These are phyloP conservation scores for Selenicereus undatus DNA, from an alignment of 148 eudicot species.

Conservation along the genomic window DNA sequence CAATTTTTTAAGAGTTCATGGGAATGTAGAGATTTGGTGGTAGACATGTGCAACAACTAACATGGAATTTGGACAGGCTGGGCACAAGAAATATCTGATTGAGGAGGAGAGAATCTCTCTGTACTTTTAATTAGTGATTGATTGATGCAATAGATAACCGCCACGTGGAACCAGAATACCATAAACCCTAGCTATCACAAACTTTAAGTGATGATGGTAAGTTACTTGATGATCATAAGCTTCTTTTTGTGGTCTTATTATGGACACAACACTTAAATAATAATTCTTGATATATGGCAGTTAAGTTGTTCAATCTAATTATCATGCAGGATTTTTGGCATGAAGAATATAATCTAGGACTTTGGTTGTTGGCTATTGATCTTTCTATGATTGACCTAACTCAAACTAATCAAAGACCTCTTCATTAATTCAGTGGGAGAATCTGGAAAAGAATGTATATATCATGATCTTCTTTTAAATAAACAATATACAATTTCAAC, in stretches of 20 bases:
- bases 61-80: constrained; percentile 32
- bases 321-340: constrained; percentile 29
- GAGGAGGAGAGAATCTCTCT: constrained; percentile 5
- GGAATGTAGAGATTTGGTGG: constrained; percentile 35
- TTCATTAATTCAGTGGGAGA: neutral
- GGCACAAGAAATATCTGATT: constrained; percentile 23
- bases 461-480: neutral
- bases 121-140: constrained; percentile 3
- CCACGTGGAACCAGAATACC: constrained; percentile 16
- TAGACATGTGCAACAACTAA: constrained; percentile 41
- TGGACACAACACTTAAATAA: constrained; percentile 21
- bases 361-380: constrained; percentile 16
- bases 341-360: constrained; percentile 27
- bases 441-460: constrained; percentile 12
- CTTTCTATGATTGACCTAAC: constrained; percentile 22
- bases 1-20: constrained; percentile 18
- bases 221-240: constrained; percentile 19
- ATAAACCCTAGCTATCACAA: constrained; percentile 13
- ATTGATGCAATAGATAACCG: constrained; percentile 16
- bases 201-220: constrained; percentile 13
- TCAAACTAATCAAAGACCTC: neutral
- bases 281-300: constrained; percentile 4
- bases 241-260: constrained; percentile 17
- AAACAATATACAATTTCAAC: neutral
- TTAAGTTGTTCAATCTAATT: constrained; percentile 5